phyloP scores from a whole-genome alignment of 345 rosid species.

The Cardiospermum halicacabum region DNA sequence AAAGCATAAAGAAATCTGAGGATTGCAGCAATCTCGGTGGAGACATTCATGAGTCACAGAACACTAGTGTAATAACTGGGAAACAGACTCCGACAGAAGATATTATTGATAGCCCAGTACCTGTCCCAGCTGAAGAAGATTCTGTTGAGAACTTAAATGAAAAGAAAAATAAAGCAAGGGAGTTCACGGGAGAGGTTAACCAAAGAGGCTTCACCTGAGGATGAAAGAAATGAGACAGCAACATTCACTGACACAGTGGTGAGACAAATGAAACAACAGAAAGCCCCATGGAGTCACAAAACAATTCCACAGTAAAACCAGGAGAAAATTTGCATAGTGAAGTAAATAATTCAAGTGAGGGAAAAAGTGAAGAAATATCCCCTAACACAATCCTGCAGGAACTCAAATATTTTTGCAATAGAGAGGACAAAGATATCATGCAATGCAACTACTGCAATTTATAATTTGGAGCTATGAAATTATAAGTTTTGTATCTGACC shows the following conservation, averaged over 20 bases:
- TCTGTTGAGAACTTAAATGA: neutral
- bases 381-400: neutral
- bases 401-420: no score
- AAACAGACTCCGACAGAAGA: conserved; percentile 30
- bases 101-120: conserved; percentile 1
- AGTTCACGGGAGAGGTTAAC: conserved; percentile 19
- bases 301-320: neutral
- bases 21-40: conserved; percentile 18
- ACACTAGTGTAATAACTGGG: conserved; percentile 16
- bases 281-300: conserved; percentile 1
- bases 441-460: no score
- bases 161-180: conserved; percentile 5
- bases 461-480: no score
- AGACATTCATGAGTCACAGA: conserved; percentile 21
- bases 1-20: conserved; percentile 5
- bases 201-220: neutral
- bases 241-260: neutral
- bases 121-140: conserved; percentile 4
- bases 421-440: no score
- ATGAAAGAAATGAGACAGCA: neutral
- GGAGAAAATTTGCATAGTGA: conserved; percentile 4
- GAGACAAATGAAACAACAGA: conserved; percentile 9
- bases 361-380: conserved; percentile 4
- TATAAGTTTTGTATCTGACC: no score
- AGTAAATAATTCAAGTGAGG: neutral